These are phyloP conservation scores for Thelonectria rubi DNA, from an alignment of 2,329 filamentous ascomycete species.

Conservation along the genomic window DNA sequence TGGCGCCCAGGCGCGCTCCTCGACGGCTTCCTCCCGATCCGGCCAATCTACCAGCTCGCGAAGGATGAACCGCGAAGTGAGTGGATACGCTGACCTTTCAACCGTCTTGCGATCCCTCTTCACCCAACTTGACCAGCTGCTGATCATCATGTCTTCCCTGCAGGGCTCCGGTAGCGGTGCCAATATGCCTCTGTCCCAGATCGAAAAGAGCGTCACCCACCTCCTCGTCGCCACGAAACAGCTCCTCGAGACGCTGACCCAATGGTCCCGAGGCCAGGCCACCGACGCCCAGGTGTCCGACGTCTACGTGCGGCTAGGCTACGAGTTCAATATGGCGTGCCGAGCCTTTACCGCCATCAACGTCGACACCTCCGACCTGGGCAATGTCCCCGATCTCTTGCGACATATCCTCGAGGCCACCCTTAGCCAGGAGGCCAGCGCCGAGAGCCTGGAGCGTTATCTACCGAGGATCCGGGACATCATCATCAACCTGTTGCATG, in stretches of 20 bases:
- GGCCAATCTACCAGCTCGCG: constrained; percentile 50
- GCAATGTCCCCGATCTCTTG: constrained; percentile 91
- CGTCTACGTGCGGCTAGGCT: constrained; percentile 95
- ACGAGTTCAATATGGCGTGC: constrained; percentile 99
- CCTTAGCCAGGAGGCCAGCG: constrained; percentile 93
- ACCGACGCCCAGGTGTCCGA: constrained; percentile 96
- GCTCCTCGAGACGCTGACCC: constrained; percentile 93
- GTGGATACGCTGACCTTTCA: constrained; percentile 27
- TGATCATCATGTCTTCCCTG: constrained; percentile 39
- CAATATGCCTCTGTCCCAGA: constrained; percentile 86
- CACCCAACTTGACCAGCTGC: constrained; percentile 32
- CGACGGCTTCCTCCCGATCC: constrained; percentile 74
- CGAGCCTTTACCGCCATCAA: constrained; percentile 96
- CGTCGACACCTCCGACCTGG: constrained; percentile 92
- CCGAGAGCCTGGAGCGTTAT: constrained; percentile 92
- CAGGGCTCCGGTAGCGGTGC: constrained; percentile 65
- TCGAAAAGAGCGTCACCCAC: constrained; percentile 98
- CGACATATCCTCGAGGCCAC: constrained; percentile 94
- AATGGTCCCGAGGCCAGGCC: constrained; percentile 94
- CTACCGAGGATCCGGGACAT: constrained; percentile 95
- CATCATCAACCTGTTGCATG: constrained; percentile 96
- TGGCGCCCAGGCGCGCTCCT: constrained; percentile 68
- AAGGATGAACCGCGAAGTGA: constrained; percentile 48
- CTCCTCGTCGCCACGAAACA: constrained; percentile 98
- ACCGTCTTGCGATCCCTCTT: constrained; percentile 10